Conservation (phyloP, 805 yeast genomes). For the Ogataea salicorniae region DNA sequence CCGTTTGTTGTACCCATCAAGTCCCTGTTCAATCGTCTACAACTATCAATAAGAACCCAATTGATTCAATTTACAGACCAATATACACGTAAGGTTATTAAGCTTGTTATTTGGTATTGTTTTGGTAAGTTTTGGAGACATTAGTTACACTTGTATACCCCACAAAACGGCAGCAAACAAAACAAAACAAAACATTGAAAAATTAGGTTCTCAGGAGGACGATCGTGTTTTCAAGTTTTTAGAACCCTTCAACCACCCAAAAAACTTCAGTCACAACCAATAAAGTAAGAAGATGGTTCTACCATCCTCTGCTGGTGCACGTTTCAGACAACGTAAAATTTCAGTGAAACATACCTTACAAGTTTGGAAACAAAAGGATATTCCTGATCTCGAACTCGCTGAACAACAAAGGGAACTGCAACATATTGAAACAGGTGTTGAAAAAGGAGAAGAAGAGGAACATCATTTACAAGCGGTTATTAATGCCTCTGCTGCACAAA, state of each 20-base stretch:
- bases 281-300: slow-evolving; percentile 23
- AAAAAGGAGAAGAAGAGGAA: slow-evolving; percentile 95
- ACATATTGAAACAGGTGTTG: slow-evolving; percentile 95
- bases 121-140: no score
- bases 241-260: no score
- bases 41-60: not conserved
- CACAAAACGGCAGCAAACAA: no score
- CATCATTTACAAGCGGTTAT: slow-evolving; percentile 91
- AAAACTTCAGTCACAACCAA: no score
- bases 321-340: slow-evolving; percentile 92
- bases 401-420: slow-evolving; percentile 82
- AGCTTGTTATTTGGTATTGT: no score
- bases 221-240: no score
- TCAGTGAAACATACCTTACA: slow-evolving; percentile 84
- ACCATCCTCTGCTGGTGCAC: slow-evolving; percentile 46
- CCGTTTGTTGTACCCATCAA: not conserved
- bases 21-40: not conserved
- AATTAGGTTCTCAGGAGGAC: no score
- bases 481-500: slow-evolving; percentile 67
- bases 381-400: slow-evolving; percentile 74
- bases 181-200: no score
- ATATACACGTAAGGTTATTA: no score
- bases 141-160: no score
- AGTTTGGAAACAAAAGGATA: slow-evolving; percentile 69
- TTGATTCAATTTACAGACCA: no score